Conservation (phyloP, 2,329 filamentous ascomycete genomes). For the Trichothecium roseum region DNA sequence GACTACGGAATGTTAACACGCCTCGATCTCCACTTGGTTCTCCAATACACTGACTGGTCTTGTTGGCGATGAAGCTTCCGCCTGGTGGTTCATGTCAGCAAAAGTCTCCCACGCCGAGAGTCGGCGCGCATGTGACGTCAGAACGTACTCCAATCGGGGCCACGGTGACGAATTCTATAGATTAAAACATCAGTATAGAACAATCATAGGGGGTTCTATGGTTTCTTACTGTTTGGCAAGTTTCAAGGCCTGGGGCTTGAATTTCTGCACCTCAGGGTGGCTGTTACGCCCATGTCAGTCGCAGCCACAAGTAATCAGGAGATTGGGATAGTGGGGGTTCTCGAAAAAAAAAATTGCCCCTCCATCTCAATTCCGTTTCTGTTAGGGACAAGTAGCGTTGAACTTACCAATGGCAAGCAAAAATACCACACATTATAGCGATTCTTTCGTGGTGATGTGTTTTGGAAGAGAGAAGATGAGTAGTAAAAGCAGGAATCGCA, state of each 20-base stretch:
- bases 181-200: background rate
- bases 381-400: constrained; percentile 8
- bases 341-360: constrained; percentile 13
- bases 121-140: background rate
- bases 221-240: constrained; percentile 81
- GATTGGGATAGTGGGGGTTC: constrained; percentile 19
- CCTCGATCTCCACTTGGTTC: background rate
- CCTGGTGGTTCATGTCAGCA: constrained; percentile 39
- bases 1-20: constrained; percentile 39
- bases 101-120: constrained; percentile 8
- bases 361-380: constrained; percentile 25
- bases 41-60: constrained; percentile 62
- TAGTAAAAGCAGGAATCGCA: background rate
- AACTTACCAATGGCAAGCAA: constrained; percentile 81
- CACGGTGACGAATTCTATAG: constrained; percentile 78
- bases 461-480: constrained; percentile 2
- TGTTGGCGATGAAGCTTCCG: constrained; percentile 79
- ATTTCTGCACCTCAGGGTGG: constrained; percentile 90
- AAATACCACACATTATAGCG: constrained; percentile 87
- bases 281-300: constrained; percentile 25
- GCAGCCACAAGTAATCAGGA: background rate
- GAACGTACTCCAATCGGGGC: constrained; percentile 93
- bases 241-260: constrained; percentile 89
- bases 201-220: background rate
- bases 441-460: constrained; percentile 9